These are phyloP conservation scores for Calonectria ilicicola DNA, from an alignment of 2,329 filamentous ascomycete species.

Conservation along the genomic window DNA sequence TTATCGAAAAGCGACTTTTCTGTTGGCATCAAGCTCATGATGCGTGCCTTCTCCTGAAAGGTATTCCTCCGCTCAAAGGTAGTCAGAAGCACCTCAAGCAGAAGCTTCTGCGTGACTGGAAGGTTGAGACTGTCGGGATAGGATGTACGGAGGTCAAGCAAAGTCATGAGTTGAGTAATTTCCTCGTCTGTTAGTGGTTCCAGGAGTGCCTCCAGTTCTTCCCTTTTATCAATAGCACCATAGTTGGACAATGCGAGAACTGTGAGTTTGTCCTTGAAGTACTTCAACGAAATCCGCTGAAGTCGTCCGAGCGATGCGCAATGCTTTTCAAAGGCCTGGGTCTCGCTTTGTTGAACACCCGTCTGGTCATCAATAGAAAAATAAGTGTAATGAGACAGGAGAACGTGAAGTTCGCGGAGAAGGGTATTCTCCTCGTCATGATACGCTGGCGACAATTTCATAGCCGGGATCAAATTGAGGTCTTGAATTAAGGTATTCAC, in stretches of 20 bases:
- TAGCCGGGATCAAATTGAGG: slow-evolving; percentile 82
- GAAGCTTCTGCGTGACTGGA: slow-evolving; percentile 71
- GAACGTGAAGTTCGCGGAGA: slow-evolving; percentile 81
- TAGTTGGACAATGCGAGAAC: slow-evolving; percentile 94
- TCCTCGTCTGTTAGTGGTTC: slow-evolving; percentile 80
- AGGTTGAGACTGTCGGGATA: slow-evolving; percentile 82
- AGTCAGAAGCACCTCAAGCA: slow-evolving; percentile 79
- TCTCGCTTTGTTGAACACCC: slow-evolving; percentile 77
- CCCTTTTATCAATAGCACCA: slow-evolving; percentile 83
- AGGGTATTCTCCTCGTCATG: slow-evolving; percentile 80
- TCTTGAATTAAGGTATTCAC: slow-evolving; percentile 91
- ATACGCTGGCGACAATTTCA: slow-evolving; percentile 83
- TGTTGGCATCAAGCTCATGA: slow-evolving; percentile 84
- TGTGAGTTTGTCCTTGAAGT: slow-evolving; percentile 92
- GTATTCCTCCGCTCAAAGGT: slow-evolving; percentile 82
- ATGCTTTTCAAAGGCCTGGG: slow-evolving; percentile 83
- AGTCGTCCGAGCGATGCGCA: slow-evolving; percentile 81
- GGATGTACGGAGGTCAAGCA: slow-evolving; percentile 82
- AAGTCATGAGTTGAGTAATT: slow-evolving; percentile 73
- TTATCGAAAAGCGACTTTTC: slow-evolving; percentile 85
- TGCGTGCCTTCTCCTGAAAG: slow-evolving; percentile 82
- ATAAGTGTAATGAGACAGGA: slow-evolving; percentile 88
- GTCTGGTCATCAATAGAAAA: slow-evolving; percentile 95
- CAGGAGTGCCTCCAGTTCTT: slow-evolving; percentile 83
- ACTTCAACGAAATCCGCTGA: slow-evolving; percentile 81